Percentiles rank a stretch among this genome's conserved stretches.
Evolutionary conservation across 345 rosid species (phyloP).

Genomic region (Dimocarpus longan): DNA sequence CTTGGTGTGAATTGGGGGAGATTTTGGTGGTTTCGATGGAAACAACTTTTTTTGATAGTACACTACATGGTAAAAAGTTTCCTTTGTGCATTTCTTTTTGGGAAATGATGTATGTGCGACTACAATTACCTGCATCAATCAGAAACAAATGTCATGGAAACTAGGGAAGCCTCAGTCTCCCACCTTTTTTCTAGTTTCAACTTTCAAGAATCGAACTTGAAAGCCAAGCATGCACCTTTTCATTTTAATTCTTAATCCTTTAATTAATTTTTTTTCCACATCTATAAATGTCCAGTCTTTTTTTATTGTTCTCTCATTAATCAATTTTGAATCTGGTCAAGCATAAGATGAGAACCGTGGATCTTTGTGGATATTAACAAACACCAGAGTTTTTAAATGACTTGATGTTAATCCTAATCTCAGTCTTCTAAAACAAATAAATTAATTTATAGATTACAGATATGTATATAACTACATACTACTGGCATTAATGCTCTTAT

Average conservation of each 20-base stretch:
- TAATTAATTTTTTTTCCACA: background rate
- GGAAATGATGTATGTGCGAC: constrained; percentile 22
- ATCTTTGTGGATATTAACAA: constrained; percentile 11
- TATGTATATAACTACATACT: background rate
- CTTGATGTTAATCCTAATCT: constrained; percentile 34
- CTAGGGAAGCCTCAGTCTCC: background rate
- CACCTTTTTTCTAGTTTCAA: background rate
- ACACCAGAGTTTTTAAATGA: constrained; percentile 11
- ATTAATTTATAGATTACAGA: background rate
- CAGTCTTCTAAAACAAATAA: constrained; percentile 22
- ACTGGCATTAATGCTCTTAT: background rate
- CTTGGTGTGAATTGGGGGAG: background rate
- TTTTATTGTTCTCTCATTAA: background rate
- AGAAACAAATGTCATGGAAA: constrained; percentile 31
- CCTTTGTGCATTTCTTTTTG: constrained; percentile 24
- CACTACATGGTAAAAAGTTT: constrained; percentile 18
- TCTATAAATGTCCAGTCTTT: background rate
- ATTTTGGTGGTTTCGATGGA: background rate
- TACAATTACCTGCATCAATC: constrained; percentile 16
- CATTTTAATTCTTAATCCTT: background rate
- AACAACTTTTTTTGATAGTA: constrained; percentile 11
- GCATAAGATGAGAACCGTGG: background rate
- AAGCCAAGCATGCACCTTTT: constrained; percentile 15
- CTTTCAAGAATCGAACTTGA: constrained; percentile 22
- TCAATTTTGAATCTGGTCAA: constrained; percentile 27